Base-by-base conservation (phyloP, 2,329 filamentous ascomycete genomes). In the Colletotrichum tofieldiae region DNA sequence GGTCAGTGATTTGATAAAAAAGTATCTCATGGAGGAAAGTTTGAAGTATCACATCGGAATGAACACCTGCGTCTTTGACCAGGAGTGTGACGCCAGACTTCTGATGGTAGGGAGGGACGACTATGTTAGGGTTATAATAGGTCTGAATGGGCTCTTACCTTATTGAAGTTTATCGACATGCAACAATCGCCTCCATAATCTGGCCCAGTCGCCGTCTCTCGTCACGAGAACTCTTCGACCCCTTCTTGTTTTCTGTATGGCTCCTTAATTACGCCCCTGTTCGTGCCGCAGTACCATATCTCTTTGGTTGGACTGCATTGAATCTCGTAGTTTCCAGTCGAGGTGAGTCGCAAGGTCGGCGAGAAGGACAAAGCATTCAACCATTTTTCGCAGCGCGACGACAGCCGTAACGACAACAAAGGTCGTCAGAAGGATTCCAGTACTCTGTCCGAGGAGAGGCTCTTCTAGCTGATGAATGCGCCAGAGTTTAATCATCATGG, bases 361-460 rank as follows among this genome's bases (percentile, higher is more conserved):
- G 35, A 39, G 20, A 39, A 56, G n/a, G n/a, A 12, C 20, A 3
- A 23, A 56, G 5, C 54, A 32, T 2, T 23, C 20, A 56, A 9
- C 32, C 20, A 56, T 4, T 39, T 39, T 56, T 23, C 47, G 60
- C 47, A 52, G 12, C 14, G n/a, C 45, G 1, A 26, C 23, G 12
- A 39, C 18, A 9, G 35, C 7, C 14, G 45, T 63, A 23, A 41
- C 12, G 3, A 29, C 3, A 18, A 41, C 26, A 9, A 63, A 29
- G 12, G 60, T 26, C 35, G 60, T n/a, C 45, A 63, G 35, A 8
- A 20, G 23, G 16, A 51, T 8, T 6, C 47, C 35, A 11, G 60
- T 63, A 16, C 60, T 41, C 45, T 41, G 60, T 35, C 58, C 58
- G n/a, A 47, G 43, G 11, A 47, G 41, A 14, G 14, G 12, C 58